These are phyloP conservation scores for Arthrinium phaeospermum DNA, from an alignment of 2,329 filamentous ascomycete species.

Conservation along the genomic window DNA sequence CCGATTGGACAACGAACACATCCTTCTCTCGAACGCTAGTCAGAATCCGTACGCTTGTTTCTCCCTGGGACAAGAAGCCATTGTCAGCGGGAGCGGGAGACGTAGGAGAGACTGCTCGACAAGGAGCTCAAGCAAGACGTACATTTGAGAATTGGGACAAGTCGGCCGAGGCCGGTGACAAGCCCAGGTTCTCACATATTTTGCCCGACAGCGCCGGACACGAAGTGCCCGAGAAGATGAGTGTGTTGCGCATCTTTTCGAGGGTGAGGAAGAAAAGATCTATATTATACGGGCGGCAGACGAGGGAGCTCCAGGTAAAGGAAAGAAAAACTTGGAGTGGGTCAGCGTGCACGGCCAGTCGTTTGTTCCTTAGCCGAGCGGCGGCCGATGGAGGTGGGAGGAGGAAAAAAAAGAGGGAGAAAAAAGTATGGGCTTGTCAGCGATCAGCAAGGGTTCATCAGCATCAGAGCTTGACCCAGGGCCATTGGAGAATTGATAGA, in stretches of 20 bases:
- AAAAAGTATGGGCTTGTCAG: not conserved
- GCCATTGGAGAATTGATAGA: not conserved
- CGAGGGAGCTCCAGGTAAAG: conserved; percentile 32
- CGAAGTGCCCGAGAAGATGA: conserved; percentile 72
- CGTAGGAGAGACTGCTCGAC: not conserved
- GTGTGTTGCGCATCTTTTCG: conserved; percentile 65
- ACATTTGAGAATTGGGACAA: conserved; percentile 75
- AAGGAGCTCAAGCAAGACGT: conserved; percentile 39
- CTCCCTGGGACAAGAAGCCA: conserved; percentile 54
- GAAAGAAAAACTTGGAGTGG: conserved; percentile 34
- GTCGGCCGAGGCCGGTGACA: conserved; percentile 68
- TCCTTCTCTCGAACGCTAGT: conserved; percentile 93
- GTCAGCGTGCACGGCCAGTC: conserved; percentile 17
- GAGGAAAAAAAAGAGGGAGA: not conserved
- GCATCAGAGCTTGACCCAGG: not conserved
- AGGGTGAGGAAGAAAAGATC: conserved; percentile 31
- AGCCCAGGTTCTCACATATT: conserved; percentile 72
- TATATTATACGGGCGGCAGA: conserved; percentile 31
- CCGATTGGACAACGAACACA: conserved; percentile 98
- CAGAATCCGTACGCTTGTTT: conserved; percentile 72
- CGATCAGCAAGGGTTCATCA: not conserved
- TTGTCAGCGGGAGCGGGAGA: conserved; percentile 26
- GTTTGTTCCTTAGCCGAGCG: conserved; percentile 23
- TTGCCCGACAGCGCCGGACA: conserved; percentile 68
- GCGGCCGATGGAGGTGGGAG: not conserved